phyloP scores from a whole-genome alignment of 352 stramenopile species.

The Pythium sp. region DNA sequence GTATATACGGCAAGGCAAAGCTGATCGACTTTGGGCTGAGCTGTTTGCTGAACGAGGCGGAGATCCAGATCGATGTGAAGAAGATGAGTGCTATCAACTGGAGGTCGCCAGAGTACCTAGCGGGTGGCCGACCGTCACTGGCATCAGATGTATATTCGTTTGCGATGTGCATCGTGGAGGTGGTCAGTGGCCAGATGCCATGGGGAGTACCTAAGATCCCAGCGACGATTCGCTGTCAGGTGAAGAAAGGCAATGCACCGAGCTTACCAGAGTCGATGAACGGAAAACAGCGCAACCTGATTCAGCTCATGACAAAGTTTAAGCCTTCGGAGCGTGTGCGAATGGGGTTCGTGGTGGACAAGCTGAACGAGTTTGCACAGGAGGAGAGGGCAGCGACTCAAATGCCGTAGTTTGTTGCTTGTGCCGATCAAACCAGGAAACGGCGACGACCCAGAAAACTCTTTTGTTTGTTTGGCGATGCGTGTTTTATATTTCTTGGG shows the following conservation, averaged over 20 bases:
- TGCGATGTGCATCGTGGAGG: conserved; percentile 13
- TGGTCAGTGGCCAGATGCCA: background rate
- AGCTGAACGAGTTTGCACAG: background rate
- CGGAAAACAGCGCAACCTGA: background rate
- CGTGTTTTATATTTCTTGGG: too few species aligned
- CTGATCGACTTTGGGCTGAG: conserved; percentile 19
- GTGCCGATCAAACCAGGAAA: too few species aligned
- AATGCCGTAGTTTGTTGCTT: too few species aligned
- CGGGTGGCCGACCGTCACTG: background rate
- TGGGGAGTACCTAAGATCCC: background rate
- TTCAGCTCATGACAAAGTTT: background rate
- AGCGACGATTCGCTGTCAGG: background rate
- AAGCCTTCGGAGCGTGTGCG: background rate
- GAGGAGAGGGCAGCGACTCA: background rate
- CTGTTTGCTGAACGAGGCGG: too few species aligned
- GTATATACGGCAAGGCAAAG: conserved; percentile 21
- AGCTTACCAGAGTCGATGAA: background rate
- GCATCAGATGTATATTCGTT: conserved; percentile 9
- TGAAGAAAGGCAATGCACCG: background rate
- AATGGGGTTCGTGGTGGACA: background rate
- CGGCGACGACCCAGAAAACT: too few species aligned
- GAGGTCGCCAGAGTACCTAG: background rate
- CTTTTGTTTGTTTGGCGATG: too few species aligned
- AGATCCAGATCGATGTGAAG: background rate
- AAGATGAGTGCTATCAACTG: conserved; percentile 36